phyloP scores from a whole-genome alignment of 106 monocot genomes.

The Dendrobium catenatum region DNA sequence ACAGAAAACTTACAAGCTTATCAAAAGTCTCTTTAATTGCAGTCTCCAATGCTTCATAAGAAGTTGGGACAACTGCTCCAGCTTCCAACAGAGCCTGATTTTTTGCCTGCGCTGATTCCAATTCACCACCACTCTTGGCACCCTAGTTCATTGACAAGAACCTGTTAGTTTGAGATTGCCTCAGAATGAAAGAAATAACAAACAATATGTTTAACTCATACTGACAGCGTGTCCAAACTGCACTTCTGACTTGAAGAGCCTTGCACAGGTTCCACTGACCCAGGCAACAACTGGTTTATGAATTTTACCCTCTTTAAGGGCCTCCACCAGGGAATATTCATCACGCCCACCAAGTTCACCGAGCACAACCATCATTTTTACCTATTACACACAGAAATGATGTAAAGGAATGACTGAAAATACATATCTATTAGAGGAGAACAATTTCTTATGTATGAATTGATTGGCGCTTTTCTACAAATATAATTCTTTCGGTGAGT shows the following conservation, averaged over 20 bases:
- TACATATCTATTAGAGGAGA: neutral
- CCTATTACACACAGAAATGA: conserved; percentile 25
- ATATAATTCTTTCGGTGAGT: neutral
- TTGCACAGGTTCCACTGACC: conserved; percentile 99
- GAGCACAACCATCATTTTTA: conserved; percentile 96
- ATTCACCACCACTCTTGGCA: conserved; percentile 95
- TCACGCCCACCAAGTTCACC: conserved; percentile 93
- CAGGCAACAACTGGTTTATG: conserved; percentile 99
- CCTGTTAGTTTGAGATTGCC: neutral
- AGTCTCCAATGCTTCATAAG: conserved; percentile 84
- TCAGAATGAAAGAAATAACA: neutral
- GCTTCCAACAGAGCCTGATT: conserved; percentile 87
- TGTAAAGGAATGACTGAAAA: neutral
- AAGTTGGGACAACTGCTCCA: conserved; percentile 93
- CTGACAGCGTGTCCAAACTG: conserved; percentile 99
- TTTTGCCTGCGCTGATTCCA: conserved; percentile 96
- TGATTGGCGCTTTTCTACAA: neutral
- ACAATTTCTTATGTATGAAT: neutral
- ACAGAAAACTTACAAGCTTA: conserved; percentile 56
- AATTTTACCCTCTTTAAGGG: conserved; percentile 77
- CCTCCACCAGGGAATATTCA: conserved; percentile 94
- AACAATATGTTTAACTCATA: conserved; percentile 8
- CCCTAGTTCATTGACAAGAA: conserved; percentile 36
- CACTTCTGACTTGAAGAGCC: conserved; percentile 96
- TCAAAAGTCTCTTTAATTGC: conserved; percentile 83